Conservation (phyloP, 2,329 filamentous ascomycete species). For the Colletotrichum sidae region DNA sequence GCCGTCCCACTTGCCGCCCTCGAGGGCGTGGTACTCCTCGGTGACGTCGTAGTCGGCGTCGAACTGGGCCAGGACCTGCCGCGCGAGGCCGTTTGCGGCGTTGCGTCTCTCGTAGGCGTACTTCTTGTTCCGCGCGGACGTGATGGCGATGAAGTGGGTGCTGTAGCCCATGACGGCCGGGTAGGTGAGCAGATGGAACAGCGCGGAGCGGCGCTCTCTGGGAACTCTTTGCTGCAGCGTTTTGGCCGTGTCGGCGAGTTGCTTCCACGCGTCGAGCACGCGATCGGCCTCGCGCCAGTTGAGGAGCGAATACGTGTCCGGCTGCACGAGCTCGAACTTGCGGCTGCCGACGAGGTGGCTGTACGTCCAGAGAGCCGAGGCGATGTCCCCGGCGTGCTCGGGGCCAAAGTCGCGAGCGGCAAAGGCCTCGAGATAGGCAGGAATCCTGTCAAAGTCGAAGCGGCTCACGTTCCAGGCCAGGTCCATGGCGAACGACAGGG, state of each 20-base stretch:
- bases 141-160: constrained; percentile 64
- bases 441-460: constrained; percentile 58
- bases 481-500: constrained; percentile 68
- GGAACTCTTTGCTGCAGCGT: constrained; percentile 57
- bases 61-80: constrained; percentile 55
- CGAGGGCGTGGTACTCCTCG: constrained; percentile 56
- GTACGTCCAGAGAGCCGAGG: constrained; percentile 65
- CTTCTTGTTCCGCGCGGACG: constrained; percentile 61
- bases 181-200: constrained; percentile 72
- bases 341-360: constrained; percentile 57
- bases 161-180: constrained; percentile 68
- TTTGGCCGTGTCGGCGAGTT: constrained; percentile 58
- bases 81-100: constrained; percentile 59
- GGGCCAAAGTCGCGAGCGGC: constrained; percentile 67
- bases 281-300: constrained; percentile 74
- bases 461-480: constrained; percentile 66
- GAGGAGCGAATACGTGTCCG: constrained; percentile 68
- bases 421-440: constrained; percentile 60
- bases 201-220: constrained; percentile 56
- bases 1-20: constrained; percentile 62
- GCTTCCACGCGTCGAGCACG: constrained; percentile 66
- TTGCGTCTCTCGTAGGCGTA: constrained; percentile 66
- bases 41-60: constrained; percentile 57
- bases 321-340: constrained; percentile 72
- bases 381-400: constrained; percentile 58